Evolutionary conservation across 2,329 filamentous ascomycete species (phyloP), one percentile per base, ranked within the genome.

Genomic region (Chrysosphaeria jannelii): DNA sequence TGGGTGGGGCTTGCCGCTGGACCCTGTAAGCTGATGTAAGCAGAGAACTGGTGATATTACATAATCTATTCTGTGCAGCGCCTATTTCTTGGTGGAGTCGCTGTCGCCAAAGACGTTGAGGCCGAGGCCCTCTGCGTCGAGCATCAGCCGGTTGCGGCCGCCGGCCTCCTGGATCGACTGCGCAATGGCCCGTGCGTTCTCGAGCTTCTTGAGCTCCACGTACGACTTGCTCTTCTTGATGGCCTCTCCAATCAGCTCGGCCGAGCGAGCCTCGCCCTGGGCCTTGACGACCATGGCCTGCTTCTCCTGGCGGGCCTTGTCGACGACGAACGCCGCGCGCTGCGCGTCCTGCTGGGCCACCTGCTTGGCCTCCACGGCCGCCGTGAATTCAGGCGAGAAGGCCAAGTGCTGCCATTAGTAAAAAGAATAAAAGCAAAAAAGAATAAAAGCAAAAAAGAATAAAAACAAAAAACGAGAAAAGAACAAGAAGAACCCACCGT

Each of bases 201-300:
- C 85, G 38, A 97, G 89, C 57, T 89, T 85, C 51, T 88, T 75
- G 41, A 97, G 61, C 48, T 93, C 85, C 32, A 97, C 64, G 45
- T 97, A 97, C 33, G 76, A 71, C 51, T 79, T 71, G 54, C 61
- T 88, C 70, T 93, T 97, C 74, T 93, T 97, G 65, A 97, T 89
- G 30, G 85, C 85, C 25, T 97, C 85, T 47, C 85, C 85, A 39
- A 97, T 91, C 32, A 97, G 67, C 51, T 97, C 79, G 22, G 85
- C 85, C 19, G 85, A 93, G 34, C 85, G 74, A 23, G 85, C 85
- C 53, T 97, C 85, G 76, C 85, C 85, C 64, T 93, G 85, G 4
- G 85, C 85, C 50, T 78, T 76, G 41, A 97, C 85, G 26, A 97
- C 78, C 53, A 79, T 91, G 37, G 85, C 85, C 51, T 97, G 85